phyloP scores from a whole-genome alignment of 2,329 filamentous ascomycete genomes.

The Xylariaceae sp. region DNA sequence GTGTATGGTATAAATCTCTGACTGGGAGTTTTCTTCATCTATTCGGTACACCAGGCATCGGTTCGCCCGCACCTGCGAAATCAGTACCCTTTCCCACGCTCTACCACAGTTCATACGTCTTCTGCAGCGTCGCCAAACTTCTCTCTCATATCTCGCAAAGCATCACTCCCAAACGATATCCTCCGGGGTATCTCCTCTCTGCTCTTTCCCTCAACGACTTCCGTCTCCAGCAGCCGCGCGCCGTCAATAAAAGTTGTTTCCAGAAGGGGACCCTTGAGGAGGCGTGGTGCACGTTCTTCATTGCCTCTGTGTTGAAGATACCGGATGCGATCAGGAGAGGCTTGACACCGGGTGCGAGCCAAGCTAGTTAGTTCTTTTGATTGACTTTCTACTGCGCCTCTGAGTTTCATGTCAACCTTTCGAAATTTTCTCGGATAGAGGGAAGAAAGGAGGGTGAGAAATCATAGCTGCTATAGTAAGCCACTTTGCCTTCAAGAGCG shows the following conservation, averaged over 20 bases:
- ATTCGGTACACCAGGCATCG: not conserved
- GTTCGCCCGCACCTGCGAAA: not conserved
- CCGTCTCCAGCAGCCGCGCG: not conserved
- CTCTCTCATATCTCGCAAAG: not conserved
- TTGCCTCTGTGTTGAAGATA: conserved; percentile 10
- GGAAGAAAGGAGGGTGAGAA: not conserved
- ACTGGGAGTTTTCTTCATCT: too few relatives aligned
- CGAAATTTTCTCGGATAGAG: not conserved
- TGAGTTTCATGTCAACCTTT: not conserved
- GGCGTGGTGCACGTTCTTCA: conserved; percentile 9
- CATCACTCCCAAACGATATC: not conserved
- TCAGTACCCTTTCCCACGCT: conserved; percentile 9
- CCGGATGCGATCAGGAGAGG: conserved; percentile 13
- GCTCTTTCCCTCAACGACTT: not conserved
- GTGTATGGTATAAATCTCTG: too few relatives aligned
- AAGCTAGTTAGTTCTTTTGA: conserved; percentile 13
- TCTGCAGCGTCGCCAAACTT: conserved; percentile 4
- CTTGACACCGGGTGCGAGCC: conserved; percentile 15
- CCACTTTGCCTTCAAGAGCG: conserved; percentile 12
- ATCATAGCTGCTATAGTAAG: too few relatives aligned
- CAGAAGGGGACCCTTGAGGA: conserved; percentile 9
- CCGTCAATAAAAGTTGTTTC: conserved; percentile 9
- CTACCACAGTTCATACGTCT: conserved; percentile 12
- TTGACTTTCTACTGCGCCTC: conserved; percentile 13
- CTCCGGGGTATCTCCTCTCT: not conserved